Evolutionary conservation across 352 stramenopile species (phyloP).

Genomic region (Peronospora destructor): DNA sequence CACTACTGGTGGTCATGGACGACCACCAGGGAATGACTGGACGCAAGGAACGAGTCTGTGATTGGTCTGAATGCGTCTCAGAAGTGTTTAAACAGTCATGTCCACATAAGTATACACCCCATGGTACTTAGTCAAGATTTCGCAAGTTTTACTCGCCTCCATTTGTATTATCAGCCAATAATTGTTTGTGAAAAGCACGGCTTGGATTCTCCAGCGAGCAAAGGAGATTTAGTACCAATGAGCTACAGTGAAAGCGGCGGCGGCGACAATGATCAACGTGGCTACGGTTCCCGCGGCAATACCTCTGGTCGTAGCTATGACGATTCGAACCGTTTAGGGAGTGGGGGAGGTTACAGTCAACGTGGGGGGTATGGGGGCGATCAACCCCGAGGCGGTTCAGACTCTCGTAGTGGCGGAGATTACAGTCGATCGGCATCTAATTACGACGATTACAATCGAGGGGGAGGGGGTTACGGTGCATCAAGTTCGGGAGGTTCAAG

Average conservation of each 20-base stretch:
- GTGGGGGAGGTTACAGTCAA: conserved; percentile 14
- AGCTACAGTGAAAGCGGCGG: conserved; percentile 42
- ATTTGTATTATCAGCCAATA: neutral
- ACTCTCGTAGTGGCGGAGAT: conserved; percentile 20
- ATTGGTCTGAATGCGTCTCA: neutral
- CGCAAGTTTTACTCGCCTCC: too few species aligned
- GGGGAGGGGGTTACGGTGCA: conserved; percentile 12
- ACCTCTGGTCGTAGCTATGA: conserved; percentile 19
- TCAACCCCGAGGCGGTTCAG: too few species aligned
- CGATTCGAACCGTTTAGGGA: conserved; percentile 3
- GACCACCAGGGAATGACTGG: neutral
- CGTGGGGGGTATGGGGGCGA: conserved; percentile 20
- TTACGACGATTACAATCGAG: conserved; percentile 26
- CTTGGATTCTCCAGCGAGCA: neutral
- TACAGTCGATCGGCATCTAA: conserved; percentile 17
- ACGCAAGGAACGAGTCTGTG: neutral
- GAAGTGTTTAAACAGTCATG: neutral
- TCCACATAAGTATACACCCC: too few species aligned
- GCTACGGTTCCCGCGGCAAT: conserved; percentile 12
- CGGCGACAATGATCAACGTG: conserved; percentile 24
- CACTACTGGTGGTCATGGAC: neutral
- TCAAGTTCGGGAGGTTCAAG: conserved; percentile 10
- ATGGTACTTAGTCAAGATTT: too few species aligned
- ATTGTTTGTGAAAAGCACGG: too few species aligned
- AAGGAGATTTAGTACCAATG: conserved; percentile 23